Evolutionary conservation across 169 alveolate species (phyloP), one percentile per base, ranked within the genome.

Genomic region (Prorocentrum cordatum): DNA sequence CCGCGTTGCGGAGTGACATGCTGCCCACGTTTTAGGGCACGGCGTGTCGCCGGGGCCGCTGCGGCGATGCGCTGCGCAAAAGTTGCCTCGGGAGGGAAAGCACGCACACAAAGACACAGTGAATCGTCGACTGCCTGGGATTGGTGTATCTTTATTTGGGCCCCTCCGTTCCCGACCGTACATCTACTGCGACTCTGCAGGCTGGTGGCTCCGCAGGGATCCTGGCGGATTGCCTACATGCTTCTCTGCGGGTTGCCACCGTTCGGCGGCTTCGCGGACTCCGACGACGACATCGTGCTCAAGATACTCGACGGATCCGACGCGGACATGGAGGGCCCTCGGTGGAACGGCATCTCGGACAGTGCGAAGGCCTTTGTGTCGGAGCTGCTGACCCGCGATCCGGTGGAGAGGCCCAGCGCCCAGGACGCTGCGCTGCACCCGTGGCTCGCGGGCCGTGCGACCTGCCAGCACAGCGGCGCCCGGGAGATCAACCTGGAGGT

Each of bases 221-320:
- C n/a, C n/a, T n/a, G n/a, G n/a, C n/a, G n/a, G n/a, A n/a, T 92
- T 24, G 71, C 92, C 5, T 93, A 90, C 54, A 84, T 93, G 35
- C 64, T 93, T 31, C 93, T 92, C 2, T 92, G 93, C 35, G 95
- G 95, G 16, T 77, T 70, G 54, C 94, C 95, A 9, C 96, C 97
- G 20, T 96, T 96, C 83, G 93, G 93, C 64, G 98, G 96, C 42
- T 66, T 84, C 62, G 84, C 92, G 36, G 96, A 96, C n/a, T n/a
- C n/a, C n/a, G n/a, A n/a, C 68, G 91, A 92, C 10, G 95, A 94
- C 47, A 94, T 96, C n/a, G 82, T 94, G 59, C 73, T 83, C 38
- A 93, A 83, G 50, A 94, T 96, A 35, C 83, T 68, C 89, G 77
- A 77, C n/a, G 96, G 95, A 33, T n/a, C n/a, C n/a, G 83, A 33